These are phyloP conservation scores for Cyclotella kingstonii DNA, from an alignment of 108 stramenopile genomes.

Conservation along the genomic window DNA sequence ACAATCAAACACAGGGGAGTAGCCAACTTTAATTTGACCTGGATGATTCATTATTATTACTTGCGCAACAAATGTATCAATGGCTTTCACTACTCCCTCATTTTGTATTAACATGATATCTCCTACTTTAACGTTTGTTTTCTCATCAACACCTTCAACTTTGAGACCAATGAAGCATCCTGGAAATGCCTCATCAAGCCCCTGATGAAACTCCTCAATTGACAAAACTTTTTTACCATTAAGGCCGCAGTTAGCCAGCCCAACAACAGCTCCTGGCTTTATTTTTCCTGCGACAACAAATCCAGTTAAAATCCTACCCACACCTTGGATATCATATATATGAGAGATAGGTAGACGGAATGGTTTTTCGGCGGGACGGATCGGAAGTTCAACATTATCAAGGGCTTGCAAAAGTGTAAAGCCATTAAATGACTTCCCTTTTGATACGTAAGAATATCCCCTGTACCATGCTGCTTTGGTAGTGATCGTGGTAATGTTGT, in stretches of 20 bases:
- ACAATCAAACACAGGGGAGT: slow-evolving; percentile 91
- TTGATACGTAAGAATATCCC: too few species aligned
- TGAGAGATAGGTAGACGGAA: slow-evolving; percentile 96
- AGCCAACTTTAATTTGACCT: slow-evolving; percentile 90
- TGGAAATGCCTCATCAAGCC: too few species aligned
- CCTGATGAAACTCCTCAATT: too few species aligned
- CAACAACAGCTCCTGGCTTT: too few species aligned
- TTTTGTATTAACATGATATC: too few species aligned
- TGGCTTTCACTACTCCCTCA: slow-evolving; percentile 69
- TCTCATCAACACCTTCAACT: too few species aligned
- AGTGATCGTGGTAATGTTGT: slow-evolving; percentile 93
- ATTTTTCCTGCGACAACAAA: slow-evolving; percentile 95
- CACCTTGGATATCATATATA: slow-evolving; percentile 94
- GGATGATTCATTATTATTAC: slow-evolving; percentile 96
- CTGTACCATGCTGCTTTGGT: slow-evolving; percentile 94
- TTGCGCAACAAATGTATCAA: slow-evolving; percentile 79
- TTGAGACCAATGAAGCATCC: too few species aligned
- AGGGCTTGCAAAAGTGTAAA: slow-evolving; percentile 92
- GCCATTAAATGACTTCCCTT: too few species aligned
- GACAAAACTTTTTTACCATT: too few species aligned
- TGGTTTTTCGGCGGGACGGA: slow-evolving; percentile 89
- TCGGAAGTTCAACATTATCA: slow-evolving; percentile 82
- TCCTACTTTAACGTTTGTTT: too few species aligned
- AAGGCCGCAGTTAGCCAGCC: too few species aligned
- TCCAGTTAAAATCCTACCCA: slow-evolving; percentile 94